Evolutionary conservation across 768 basidiomycete genomes (phyloP).

Genomic region (Suillus occidentalis): DNA sequence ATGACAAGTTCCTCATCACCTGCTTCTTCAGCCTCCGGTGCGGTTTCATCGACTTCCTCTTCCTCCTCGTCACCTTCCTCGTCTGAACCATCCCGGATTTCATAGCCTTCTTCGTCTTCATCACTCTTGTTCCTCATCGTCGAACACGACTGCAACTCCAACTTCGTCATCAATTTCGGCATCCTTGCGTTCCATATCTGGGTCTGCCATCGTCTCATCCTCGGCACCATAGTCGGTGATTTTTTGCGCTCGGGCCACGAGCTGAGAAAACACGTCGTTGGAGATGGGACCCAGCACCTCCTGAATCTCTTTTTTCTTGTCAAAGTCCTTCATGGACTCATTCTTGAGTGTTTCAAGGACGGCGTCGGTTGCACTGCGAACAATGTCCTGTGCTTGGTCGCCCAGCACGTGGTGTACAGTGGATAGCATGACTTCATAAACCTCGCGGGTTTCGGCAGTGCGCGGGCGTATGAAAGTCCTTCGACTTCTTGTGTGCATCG

Average conservation of each 20-base stretch:
- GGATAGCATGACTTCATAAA: constrained; percentile 89
- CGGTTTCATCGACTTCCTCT: constrained; percentile 39
- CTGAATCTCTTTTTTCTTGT: constrained; percentile 94
- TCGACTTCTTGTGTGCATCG: constrained; percentile 93
- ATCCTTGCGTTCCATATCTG: constrained; percentile 77
- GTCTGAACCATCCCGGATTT: constrained; percentile 81
- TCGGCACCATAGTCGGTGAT: constrained; percentile 94
- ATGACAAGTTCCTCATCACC: constrained; percentile 76
- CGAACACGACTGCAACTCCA: constrained; percentile 97
- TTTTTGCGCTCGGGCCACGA: constrained; percentile 87
- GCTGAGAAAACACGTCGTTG: constrained; percentile 77
- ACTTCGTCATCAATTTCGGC: constrained; percentile 94
- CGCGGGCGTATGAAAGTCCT: constrained; percentile 90
- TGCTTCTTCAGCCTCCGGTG: constrained; percentile 43
- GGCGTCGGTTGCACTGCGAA: constrained; percentile 92
- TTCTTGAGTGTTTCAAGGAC: constrained; percentile 87
- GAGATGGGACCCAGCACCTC: constrained; percentile 63
- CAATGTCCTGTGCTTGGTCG: constrained; percentile 94
- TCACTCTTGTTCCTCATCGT: constrained; percentile 96
- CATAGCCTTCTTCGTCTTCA: constrained; percentile 87
- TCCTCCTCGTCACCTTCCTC: constrained; percentile 68
- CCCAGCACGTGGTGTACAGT: constrained; percentile 82
- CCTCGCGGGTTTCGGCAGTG: constrained; percentile 91
- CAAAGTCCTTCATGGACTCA: constrained; percentile 90
- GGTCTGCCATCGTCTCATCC: constrained; percentile 76